Percentiles rank a stretch among this genome's conserved stretches.
phyloP scores from a whole-genome alignment of 805 yeast genomes.

The Candida taoyuanica region DNA sequence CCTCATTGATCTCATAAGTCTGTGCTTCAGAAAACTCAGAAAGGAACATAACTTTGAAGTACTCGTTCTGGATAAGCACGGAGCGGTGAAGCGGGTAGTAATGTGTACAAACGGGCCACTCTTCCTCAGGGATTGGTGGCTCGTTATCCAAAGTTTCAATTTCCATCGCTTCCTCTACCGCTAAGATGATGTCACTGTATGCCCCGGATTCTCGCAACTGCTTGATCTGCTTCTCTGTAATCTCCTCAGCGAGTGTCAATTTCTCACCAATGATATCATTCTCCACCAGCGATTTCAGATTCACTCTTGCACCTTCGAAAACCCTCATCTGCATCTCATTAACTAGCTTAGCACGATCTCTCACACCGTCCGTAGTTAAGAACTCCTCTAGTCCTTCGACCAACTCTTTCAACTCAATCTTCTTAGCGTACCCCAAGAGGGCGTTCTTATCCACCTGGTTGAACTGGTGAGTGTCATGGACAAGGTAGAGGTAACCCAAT shows the following conservation, averaged over 20 bases:
- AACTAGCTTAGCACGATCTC: constrained; percentile 30
- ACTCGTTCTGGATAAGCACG: constrained; percentile 55
- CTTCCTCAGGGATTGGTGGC: constrained; percentile 7
- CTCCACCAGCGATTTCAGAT: constrained; percentile 19
- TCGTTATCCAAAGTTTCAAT: constrained; percentile 6
- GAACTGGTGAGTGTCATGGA: constrained; percentile 37
- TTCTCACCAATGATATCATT: constrained; percentile 18
- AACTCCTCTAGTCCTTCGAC: constrained; percentile 31
- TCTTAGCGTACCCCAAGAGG: constrained; percentile 31
- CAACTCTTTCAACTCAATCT: constrained; percentile 34
- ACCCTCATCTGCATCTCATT: constrained; percentile 24
- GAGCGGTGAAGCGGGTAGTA: constrained; percentile 64
- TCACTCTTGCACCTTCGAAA: constrained; percentile 19
- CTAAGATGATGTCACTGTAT: constrained; percentile 46
- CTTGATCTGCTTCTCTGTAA: constrained; percentile 9
- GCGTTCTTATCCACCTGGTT: constrained; percentile 26
- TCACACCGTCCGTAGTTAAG: constrained; percentile 26
- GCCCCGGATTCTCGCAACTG: constrained; percentile 14
- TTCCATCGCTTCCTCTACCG: constrained; percentile 32
- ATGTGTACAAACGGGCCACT: constrained; percentile 10
- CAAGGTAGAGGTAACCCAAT: constrained; percentile 33
- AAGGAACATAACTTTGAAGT: constrained; percentile 58
- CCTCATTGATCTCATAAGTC: constrained; percentile 12
- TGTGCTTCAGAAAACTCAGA: constrained; percentile 41
- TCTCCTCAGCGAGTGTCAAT: constrained; percentile 2